Base-by-base conservation (phyloP, 2,329 filamentous ascomycete species). In the Leptographium wingfieldii region DNA sequence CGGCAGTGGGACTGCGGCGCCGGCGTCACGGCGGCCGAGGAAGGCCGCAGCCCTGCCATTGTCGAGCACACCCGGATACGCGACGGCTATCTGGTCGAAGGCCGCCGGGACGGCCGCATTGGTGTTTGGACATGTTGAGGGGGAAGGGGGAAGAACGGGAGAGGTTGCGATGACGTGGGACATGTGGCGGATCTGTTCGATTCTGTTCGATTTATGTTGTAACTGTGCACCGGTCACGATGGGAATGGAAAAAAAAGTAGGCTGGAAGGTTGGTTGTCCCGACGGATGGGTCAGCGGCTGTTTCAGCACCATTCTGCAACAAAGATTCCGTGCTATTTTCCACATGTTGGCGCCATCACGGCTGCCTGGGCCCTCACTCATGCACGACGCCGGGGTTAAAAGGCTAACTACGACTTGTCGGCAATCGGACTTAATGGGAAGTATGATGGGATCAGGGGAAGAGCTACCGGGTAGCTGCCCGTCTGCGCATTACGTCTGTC, bases 1-100 rank as follows among this genome's bases (percentile, higher is more conserved):
- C 80, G 90, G 63, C 94, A 97, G 73, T 99, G 94, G 94, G 90
- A 96, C 72, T 96, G 92, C 73, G 94, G 94, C 58, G 86, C 90
- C 2, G 92, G 92, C 43, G 83, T 88, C 55, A 80, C 79, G 3
- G 85, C 85, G 61, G 82, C 84, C 25, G 84, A 87, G 58, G 80
- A 84, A 60, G 83, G 80, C 14, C 84, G 82, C 66, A 79, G 76
- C 29, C 80, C 85, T 7, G 80, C 85, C 16, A 79, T 86, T 60
- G 86, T 99, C 25, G 92, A 97, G 73, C 84, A 82, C 62, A 92
- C 97, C 61, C 83, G 92, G 65, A 86, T 97, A 69, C 90, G 90
- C 73, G 94, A 99, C 68, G 94, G 94, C 0, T 99, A 96, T 73
- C 77, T 97, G 69, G 83, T 95, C 2, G 94, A 97, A 73, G 94